Conservation (phyloP, 306 rosid genomes). For the Prunus padus region DNA sequence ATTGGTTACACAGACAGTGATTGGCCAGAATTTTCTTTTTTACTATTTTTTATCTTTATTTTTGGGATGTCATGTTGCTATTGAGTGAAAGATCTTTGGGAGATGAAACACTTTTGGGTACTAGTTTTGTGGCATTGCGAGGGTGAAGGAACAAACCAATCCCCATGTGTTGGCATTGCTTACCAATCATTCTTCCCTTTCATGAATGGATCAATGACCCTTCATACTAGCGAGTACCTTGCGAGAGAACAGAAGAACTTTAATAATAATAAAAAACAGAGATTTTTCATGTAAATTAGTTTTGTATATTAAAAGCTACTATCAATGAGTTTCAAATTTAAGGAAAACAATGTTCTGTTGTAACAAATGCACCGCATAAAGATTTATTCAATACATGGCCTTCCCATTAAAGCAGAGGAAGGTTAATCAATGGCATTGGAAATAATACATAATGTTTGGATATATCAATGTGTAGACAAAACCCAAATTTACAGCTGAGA, state of each 20-base stretch:
- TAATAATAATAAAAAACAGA: background rate
- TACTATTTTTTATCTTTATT: too few relatives aligned
- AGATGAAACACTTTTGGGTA: too few relatives aligned
- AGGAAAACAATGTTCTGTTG: background rate
- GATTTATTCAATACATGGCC: constrained; percentile 2
- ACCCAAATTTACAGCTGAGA: constrained; percentile 44
- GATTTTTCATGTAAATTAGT: background rate
- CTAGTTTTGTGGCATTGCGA: too few relatives aligned
- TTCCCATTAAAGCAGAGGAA: background rate
- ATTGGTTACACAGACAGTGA: too few relatives aligned
- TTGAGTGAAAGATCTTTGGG: too few relatives aligned
- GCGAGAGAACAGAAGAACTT: background rate
- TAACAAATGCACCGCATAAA: background rate
- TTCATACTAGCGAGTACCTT: constrained; percentile 7
- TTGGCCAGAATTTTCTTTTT: too few relatives aligned
- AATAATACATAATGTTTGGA: background rate
- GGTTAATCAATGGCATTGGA: background rate
- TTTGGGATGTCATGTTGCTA: too few relatives aligned
- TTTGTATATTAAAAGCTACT: background rate
- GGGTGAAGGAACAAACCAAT: too few relatives aligned
- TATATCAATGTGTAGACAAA: background rate
- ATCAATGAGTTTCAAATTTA: background rate
- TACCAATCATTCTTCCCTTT: too few relatives aligned
- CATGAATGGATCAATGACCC: too few relatives aligned
- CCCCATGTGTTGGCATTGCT: too few relatives aligned